Evolutionary conservation across 1,284 basidiomycete species (phyloP).

Genomic region (Phlebopus sp.): DNA sequence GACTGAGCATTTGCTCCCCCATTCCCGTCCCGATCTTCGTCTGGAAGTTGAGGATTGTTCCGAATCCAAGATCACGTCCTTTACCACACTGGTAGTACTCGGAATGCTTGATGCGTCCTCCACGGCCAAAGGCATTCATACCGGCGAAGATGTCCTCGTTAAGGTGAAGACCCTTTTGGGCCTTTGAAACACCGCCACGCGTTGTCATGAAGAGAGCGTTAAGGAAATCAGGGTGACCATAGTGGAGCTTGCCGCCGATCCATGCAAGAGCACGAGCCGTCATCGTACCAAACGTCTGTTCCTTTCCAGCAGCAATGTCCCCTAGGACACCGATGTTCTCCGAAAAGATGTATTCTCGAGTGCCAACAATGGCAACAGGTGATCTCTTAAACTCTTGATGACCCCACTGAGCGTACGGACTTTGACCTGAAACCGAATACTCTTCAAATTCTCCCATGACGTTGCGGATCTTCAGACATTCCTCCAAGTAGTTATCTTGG

Average conservation of each 20-base stretch:
- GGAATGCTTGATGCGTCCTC: slow-evolving; percentile 98
- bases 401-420: slow-evolving; percentile 93
- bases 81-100: slow-evolving; percentile 99
- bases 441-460: slow-evolving; percentile 98
- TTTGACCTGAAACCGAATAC: slow-evolving; percentile 86
- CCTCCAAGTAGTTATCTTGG: slow-evolving; percentile 99
- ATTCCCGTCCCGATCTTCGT: slow-evolving; percentile 99
- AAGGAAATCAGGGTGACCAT: slow-evolving; percentile 98
- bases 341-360: slow-evolving; percentile 99
- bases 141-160: slow-evolving; percentile 99
- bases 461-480: slow-evolving; percentile 98
- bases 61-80: slow-evolving; percentile 98
- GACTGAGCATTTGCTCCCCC: slow-evolving; percentile 99
- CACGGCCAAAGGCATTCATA: slow-evolving; percentile 98
- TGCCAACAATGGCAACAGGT: slow-evolving; percentile 97
- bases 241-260: slow-evolving; percentile 98
- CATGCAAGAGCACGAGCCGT: slow-evolving; percentile 94
- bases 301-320: slow-evolving; percentile 99
- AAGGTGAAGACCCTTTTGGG: slow-evolving; percentile 97
- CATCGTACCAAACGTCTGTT: slow-evolving; percentile 99
- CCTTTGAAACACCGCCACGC: slow-evolving; percentile 98
- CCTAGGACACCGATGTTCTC: slow-evolving; percentile 99
- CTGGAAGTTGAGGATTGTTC: slow-evolving; percentile 99
- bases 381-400: slow-evolving; percentile 88
- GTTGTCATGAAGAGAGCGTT: slow-evolving; percentile 99